Evolutionary conservation across 2,329 filamentous ascomycete species (phyloP), one percentile per base, ranked within the genome.

Genomic region (Seiridium unicorne): DNA sequence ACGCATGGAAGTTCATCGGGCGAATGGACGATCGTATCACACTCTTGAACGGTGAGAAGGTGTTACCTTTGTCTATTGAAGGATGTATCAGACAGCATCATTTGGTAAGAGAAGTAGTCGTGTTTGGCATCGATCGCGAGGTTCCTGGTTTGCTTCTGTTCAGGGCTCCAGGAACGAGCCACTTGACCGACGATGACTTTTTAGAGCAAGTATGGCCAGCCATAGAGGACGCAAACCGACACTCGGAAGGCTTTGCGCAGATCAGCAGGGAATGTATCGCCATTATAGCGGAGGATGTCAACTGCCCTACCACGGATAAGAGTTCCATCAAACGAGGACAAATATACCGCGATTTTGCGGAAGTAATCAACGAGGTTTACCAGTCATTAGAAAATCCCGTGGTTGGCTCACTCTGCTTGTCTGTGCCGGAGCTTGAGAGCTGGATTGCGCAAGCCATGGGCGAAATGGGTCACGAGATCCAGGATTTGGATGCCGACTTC

Each of bases 21-120:
- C 74, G 80, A 0, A 62, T 78, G 0, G 80, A 82, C 44, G 80
- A 82, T 46, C 72, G 74, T 0, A 72, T 82, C 18, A 79, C 75
- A 0, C 68, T 82, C 1, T 66, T 76, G 38, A 82, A 26, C 2
- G 18, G 18, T 2, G 18, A 26, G 18, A 26, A 26, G 18, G 18
- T 81, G 0, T 68, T 79, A 0, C 80, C 79, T 0, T 63, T 81
- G 2, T 73, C 73, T 0, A 76, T 78, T 4, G 87, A 89, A 68
- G 79, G 81, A 4, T 74, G 77, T 0, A 79, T 88, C 75, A 83
- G 7, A 26, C 78, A 85, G 57, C 75, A 83, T 57, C 72, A 76
- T 3, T 70, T 81, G 0, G 82, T 89, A 0, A 74, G 79, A n/a
- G 86, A 89, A 61, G 81, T 80, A 0, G 75, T 48, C 46, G 46